These are phyloP conservation scores for Crithidia mellificae DNA, from an alignment of 208 protist species.

Conservation along the genomic window DNA sequence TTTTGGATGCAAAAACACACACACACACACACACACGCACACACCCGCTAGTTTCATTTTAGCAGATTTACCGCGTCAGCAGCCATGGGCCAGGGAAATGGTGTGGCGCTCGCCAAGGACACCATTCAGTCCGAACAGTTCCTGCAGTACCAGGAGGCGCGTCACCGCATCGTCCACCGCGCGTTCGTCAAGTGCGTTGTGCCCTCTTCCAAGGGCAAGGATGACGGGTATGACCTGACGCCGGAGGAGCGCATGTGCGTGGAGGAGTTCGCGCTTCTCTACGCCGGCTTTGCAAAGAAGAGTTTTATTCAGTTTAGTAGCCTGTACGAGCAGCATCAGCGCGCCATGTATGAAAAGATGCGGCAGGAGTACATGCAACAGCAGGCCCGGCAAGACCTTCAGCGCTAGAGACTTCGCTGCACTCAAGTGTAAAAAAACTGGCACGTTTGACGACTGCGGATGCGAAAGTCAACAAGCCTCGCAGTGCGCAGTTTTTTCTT, in stretches of 20 bases:
- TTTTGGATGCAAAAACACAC: too few species aligned
- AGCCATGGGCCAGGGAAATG: constrained; percentile 73
- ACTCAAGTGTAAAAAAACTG: neutral
- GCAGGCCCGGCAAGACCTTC: constrained; percentile 61
- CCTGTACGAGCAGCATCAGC: constrained; percentile 79
- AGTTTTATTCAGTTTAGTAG: constrained; percentile 63
- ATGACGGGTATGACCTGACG: constrained; percentile 50
- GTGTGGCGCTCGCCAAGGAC: constrained; percentile 53
- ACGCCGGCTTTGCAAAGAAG: constrained; percentile 64
- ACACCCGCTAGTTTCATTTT: too few species aligned
- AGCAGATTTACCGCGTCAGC: neutral
- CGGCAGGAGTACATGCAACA: constrained; percentile 63
- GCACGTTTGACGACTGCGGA: too few species aligned
- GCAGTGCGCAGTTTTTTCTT: too few species aligned
- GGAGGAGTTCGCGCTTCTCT: constrained; percentile 81
- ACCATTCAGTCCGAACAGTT: constrained; percentile 78
- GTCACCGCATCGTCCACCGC: constrained; percentile 56
- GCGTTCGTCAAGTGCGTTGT: constrained; percentile 82
- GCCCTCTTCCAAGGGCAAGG: constrained; percentile 46
- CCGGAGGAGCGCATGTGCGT: constrained; percentile 74
- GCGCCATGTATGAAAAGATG: constrained; percentile 68
- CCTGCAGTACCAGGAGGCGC: constrained; percentile 59
- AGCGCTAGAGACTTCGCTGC: constrained; percentile 15
- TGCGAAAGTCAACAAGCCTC: too few species aligned
- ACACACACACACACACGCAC: too few species aligned